Base-by-base conservation (phyloP, 805 yeast genomes). In the Candida xyloterini region DNA sequence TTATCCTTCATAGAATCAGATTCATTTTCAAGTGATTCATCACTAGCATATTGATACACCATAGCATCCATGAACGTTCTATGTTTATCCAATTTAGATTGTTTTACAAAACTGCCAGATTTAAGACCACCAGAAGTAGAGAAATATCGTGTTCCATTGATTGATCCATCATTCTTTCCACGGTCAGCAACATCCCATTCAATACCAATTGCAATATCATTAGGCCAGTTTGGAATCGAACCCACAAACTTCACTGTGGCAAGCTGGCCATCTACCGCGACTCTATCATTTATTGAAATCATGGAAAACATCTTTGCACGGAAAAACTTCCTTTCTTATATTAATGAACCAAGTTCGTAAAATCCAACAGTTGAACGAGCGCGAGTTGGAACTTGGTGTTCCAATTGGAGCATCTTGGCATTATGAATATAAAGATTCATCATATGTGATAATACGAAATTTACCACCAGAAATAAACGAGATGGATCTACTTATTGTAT, bases 391-490 rank as follows among this genome's bases (percentile, higher is more conserved):
- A n/a, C 63, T 63, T 7, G 79, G 81, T 10, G 73, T 79, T 0
- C 60, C 82, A 0, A 69, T 73, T 25, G 62, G 68, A 4, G 86
- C 84, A 0, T 88, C 96, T 5, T 91, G 98, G 98, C 98, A 91
- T 58, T 71, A 78, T 44, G 95, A 90, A 49, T 88, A 80, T 55
- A 66, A 65, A 16, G 90, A 88, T 47, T 75, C 91, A 0, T 79
- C 91, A 1, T 88, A 81, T 56, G 68, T 90, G 1, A 84, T 69
- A 53, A 78, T 91, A n/a, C 91, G 95, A 1, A 78, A 81, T 4
- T 59, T 91, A 9, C 81, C 88, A 8, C 62, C 55, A 11, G 76
- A 76, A 23, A 58, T 88, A 20, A 78, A 77, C 7, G 96, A 88
- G 56, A 78, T 79, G 33, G 97, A 91, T 56, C 60, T 91, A 0